These are phyloP conservation scores for Acer negundo DNA, from an alignment of 345 rosid genomes.

Conservation along the genomic window DNA sequence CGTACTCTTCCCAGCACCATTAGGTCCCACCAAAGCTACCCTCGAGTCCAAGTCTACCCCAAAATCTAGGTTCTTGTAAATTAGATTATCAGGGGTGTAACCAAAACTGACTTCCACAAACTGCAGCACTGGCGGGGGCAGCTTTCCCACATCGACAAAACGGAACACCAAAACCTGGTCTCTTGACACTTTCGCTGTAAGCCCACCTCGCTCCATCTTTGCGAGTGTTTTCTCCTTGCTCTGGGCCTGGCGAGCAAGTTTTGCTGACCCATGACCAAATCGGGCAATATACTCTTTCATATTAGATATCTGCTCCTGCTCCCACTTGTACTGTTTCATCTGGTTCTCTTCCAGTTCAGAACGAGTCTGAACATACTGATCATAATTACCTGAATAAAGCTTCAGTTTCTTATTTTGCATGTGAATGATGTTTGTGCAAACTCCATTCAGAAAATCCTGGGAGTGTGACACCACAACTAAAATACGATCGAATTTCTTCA, in stretches of 20 bases:
- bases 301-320: conserved; percentile 94
- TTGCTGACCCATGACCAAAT: conserved; percentile 99
- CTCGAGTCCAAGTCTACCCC: conserved; percentile 98
- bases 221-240: conserved; percentile 99
- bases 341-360: conserved; percentile 94
- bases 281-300: conserved; percentile 99
- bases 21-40: conserved; percentile 93
- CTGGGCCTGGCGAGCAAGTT: conserved; percentile 98
- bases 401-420: conserved; percentile 89
- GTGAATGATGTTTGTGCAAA: conserved; percentile 96
- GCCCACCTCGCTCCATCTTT: conserved; percentile 99
- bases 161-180: conserved; percentile 87
- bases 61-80: conserved; percentile 87
- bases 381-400: conserved; percentile 85
- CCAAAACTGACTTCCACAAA: conserved; percentile 95
- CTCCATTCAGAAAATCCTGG: conserved; percentile 96
- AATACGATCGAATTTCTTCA: conserved; percentile 91
- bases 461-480: conserved; percentile 97
- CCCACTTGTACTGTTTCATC: conserved; percentile 99
- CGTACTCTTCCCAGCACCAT: conserved; percentile 98
- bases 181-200: conserved; percentile 76
- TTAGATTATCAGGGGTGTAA: conserved; percentile 77
- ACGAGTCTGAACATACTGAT: conserved; percentile 97
- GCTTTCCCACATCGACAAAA: conserved; percentile 92
- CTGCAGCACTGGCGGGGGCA: conserved; percentile 98